Conservation (phyloP, 2,329 filamentous ascomycete genomes). For the Diplodia intermedia region DNA sequence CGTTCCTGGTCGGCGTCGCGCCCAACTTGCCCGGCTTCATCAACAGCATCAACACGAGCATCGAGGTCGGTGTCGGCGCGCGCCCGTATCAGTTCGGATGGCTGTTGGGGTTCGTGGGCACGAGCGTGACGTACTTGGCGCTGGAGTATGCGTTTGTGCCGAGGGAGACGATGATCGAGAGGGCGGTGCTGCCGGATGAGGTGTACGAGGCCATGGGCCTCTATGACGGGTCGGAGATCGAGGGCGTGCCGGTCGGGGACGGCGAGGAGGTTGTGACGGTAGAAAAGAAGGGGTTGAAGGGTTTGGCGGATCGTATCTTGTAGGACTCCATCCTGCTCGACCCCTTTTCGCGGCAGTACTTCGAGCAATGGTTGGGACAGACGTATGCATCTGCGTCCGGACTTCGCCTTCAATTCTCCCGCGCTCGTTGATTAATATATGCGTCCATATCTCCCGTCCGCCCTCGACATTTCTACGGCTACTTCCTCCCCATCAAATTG, state of each 20-base stretch:
- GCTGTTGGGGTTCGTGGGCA: constrained; percentile 66
- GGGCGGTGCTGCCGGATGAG: constrained; percentile 49
- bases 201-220: constrained; percentile 44
- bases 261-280: constrained; percentile 33
- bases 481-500: background rate
- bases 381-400: no score
- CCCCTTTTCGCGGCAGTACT: no score
- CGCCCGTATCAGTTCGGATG: constrained; percentile 70
- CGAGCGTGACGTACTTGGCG: constrained; percentile 62
- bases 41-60: constrained; percentile 49
- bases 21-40: constrained; percentile 65
- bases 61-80: constrained; percentile 56
- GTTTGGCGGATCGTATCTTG: constrained; percentile 44
- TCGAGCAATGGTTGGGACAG: no score
- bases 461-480: background rate
- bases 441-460: no score
- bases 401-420: no score
- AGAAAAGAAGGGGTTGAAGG: constrained; percentile 47
- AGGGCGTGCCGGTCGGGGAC: constrained; percentile 37
- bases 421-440: no score
- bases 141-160: constrained; percentile 60
- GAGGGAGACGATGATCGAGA: constrained; percentile 57
- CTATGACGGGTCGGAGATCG: constrained; percentile 38
- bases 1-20: constrained; percentile 64
- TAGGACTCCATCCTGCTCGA: constrained; percentile 29